Evolutionary conservation across 768 basidiomycete genomes (phyloP), one percentile per base, ranked within the genome.

Genomic region (Exidia glandulosa): DNA sequence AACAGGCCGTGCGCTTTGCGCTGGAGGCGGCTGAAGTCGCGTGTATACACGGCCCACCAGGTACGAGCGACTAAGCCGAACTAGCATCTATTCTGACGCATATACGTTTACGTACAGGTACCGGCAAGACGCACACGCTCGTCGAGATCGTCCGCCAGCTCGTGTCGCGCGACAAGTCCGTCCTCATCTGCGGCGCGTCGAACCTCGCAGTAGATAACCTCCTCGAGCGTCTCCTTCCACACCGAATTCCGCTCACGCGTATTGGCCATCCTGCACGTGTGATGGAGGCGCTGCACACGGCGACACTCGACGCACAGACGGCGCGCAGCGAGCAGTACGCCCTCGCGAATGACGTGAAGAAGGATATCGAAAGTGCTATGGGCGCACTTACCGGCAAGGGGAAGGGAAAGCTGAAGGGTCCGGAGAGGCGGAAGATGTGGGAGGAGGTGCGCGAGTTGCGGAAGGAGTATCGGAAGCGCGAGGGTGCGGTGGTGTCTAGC

Each of bases 41-140:
- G 1, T 91, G 92, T 65, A 93, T 99, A 29, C 94, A 98, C 67
- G 96, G 96, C 0, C 96, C 96, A n/a, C 96, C 96, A 62, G 95
- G 95, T 82, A 67, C 29, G n/a, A 7, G 3, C 23, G 31, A 41
- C 48, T 29, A 30, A 2, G 12, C 16, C 55, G 32, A 33, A 27
- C n/a, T 7, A 23, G 36, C 30, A 61, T 23, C 47, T 16, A 10
- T 23, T 34, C n/a, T 33, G 16, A 45, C 10, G n/a, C n/a, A n/a
- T n/a, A n/a, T n/a, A 12, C 55, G 10, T 57, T 45, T 57, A 9
- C n/a, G n/a, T n/a, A 48, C 5, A 85, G 86, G 90, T 61, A 95
- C 94, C 2, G 95, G 95, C 6, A 98, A 98, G 76, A 99, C 95
- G 0, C 90, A 93, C 64, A 96, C 95, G 0, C 78, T 99, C 19